A percentile compares a stretch with the other conserved stretches of the same genome.
These are phyloP conservation scores for Coemansia sp. DNA, from an alignment of 192 early-diverging fungal genomes.

Conservation along the genomic window DNA sequence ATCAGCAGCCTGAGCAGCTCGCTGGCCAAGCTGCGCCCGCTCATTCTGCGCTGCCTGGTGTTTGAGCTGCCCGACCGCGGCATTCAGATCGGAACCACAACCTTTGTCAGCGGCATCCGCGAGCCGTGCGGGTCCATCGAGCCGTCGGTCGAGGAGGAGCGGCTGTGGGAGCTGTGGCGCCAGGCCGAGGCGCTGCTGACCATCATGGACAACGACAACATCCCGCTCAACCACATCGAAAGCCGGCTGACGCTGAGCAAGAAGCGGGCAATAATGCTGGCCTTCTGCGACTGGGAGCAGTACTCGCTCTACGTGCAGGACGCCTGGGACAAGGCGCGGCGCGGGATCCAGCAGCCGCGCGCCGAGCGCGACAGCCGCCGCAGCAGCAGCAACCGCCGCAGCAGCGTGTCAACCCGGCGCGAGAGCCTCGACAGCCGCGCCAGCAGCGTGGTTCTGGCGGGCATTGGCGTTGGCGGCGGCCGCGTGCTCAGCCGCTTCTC, in stretches of 20 bases:
- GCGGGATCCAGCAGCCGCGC: slow-evolving; percentile 34
- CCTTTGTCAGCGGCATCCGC: slow-evolving; percentile 39
- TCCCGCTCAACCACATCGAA: slow-evolving; percentile 29
- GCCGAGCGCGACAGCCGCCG: slow-evolving; percentile 23
- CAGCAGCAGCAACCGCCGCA: slow-evolving; percentile 16
- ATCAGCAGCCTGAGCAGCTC: slow-evolving; percentile 41
- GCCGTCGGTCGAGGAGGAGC: slow-evolving; percentile 49
- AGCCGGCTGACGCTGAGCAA: slow-evolving; percentile 47
- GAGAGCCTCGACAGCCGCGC: slow-evolving; percentile 19
- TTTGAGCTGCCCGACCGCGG: slow-evolving; percentile 51
- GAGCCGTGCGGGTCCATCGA: slow-evolving; percentile 47
- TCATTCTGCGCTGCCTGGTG: slow-evolving; percentile 47
- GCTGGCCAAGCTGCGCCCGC: slow-evolving; percentile 40
- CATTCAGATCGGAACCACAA: slow-evolving; percentile 37
- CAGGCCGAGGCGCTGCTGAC: slow-evolving; percentile 51
- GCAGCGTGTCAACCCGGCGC: slow-evolving; percentile 4
- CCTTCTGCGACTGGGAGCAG: slow-evolving; percentile 54
- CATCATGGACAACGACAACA: slow-evolving; percentile 51
- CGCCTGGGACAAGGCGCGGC: slow-evolving; percentile 46
- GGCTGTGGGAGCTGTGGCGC: slow-evolving; percentile 53
- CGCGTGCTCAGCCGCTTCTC: slow-evolving; percentile 25
- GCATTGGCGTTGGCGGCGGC: neutral
- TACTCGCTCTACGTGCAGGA: slow-evolving; percentile 52
- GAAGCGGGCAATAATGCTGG: slow-evolving; percentile 52
- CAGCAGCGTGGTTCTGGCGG: slow-evolving; percentile 14